A percentile compares a stretch with the other conserved stretches of the same genome.
Conservation (phyloP, 2,329 filamentous ascomycete species). For the Alternaria ventricosa region DNA sequence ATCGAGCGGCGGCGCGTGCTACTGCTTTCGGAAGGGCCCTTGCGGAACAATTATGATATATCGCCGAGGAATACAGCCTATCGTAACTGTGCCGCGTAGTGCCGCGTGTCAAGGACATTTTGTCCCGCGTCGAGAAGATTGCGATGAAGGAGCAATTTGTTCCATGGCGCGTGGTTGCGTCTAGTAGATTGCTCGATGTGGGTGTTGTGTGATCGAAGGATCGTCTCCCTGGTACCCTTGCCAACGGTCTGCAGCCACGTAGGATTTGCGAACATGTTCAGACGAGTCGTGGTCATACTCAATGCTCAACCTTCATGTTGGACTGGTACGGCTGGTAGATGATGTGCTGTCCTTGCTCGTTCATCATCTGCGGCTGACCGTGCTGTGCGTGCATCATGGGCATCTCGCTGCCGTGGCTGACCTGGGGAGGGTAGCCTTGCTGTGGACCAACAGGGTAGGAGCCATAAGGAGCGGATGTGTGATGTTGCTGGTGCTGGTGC, state of each 20-base stretch:
- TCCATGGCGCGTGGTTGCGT: neutral
- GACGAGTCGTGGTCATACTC: slow-evolving; percentile 15
- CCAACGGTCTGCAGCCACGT: slow-evolving; percentile 14
- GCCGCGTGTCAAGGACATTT: slow-evolving; percentile 2
- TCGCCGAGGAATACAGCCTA: slow-evolving; percentile 5
- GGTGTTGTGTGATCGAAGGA: slow-evolving; percentile 1
- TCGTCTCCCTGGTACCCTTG: slow-evolving; percentile 1
- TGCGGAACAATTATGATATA: slow-evolving; percentile 2
- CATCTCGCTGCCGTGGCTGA: slow-evolving; percentile 45
- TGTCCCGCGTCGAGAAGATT: slow-evolving; percentile 1
- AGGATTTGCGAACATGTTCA: slow-evolving; percentile 10
- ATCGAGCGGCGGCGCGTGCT: neutral
- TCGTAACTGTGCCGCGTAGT: slow-evolving; percentile 5
- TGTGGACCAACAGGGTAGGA: slow-evolving; percentile 36
- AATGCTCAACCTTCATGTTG: slow-evolving; percentile 52
- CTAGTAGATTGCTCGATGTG: slow-evolving; percentile 3
- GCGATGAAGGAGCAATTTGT: neutral
- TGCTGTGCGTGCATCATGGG: slow-evolving; percentile 47
- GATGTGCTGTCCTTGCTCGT: slow-evolving; percentile 47
- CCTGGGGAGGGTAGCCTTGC: slow-evolving; percentile 44
- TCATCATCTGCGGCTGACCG: slow-evolving; percentile 47
- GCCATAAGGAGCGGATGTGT: slow-evolving; percentile 34
- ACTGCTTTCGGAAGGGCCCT: slow-evolving; percentile 4
- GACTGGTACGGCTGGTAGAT: slow-evolving; percentile 45
- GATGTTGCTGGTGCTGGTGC: slow-evolving; percentile 37